Percentiles rank a stretch among this genome's conserved stretches.
Evolutionary conservation across 2,329 filamentous ascomycete species (phyloP).

Genomic region (Teratosphaeria nubilosa): DNA sequence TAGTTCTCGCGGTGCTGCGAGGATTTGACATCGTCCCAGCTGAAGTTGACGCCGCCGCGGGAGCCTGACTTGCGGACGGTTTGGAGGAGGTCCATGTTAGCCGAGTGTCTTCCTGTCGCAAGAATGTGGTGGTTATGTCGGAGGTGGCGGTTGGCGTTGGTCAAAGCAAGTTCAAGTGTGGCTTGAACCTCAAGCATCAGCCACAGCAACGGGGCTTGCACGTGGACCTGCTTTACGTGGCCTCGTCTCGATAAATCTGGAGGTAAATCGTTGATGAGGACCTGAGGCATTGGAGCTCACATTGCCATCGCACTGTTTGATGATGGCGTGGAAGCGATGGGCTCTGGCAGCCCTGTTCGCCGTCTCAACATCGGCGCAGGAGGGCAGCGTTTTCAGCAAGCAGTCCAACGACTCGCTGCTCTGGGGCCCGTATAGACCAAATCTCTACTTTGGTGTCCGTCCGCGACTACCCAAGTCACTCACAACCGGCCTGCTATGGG

Average conservation of each 20-base stretch:
- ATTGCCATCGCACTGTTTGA: not conserved
- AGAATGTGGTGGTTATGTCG: not conserved
- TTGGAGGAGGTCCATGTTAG: conserved; percentile 79
- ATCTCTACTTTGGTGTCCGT: conserved; percentile 85
- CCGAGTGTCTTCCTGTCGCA: not conserved
- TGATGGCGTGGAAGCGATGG: conserved; percentile 15
- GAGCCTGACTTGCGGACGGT: conserved; percentile 78
- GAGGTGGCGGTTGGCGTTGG: not conserved
- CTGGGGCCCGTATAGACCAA: conserved; percentile 93
- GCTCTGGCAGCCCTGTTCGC: conserved; percentile 13
- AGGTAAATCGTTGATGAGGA: not conserved
- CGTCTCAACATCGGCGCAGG: conserved; percentile 9
- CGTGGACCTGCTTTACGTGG: conserved; percentile 1
- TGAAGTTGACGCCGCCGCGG: conserved; percentile 90
- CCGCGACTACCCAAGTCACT: conserved; percentile 74
- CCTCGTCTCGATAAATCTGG: not conserved
- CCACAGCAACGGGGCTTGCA: not conserved
- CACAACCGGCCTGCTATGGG: conserved; percentile 79
- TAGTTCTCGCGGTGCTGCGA: conserved; percentile 83
- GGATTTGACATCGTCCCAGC: conserved; percentile 86
- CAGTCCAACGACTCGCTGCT: conserved; percentile 71
- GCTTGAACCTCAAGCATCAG: not conserved
- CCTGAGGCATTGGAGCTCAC: conserved; percentile 1
- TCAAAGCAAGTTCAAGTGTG: not conserved
- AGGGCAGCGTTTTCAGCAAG: conserved; percentile 26